These are phyloP conservation scores for Xylariales sp. DNA, from an alignment of 2,329 filamentous ascomycete genomes.

Conservation along the genomic window DNA sequence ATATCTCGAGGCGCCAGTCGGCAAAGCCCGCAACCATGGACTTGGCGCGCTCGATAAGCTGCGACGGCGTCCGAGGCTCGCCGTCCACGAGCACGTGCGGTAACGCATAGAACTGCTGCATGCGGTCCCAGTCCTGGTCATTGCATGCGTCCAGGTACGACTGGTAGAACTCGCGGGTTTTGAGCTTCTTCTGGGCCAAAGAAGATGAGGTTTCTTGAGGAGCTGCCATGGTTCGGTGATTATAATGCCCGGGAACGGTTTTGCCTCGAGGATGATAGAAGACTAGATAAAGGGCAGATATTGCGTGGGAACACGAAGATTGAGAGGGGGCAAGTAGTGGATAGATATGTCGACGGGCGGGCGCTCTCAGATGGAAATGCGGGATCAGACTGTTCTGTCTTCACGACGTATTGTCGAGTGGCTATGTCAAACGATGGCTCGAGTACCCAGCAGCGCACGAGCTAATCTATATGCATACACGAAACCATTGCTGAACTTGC, in stretches of 20 bases:
- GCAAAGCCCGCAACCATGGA: constrained; percentile 10
- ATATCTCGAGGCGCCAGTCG: constrained; percentile 16
- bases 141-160: constrained; percentile 19
- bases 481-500: neutral
- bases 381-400: too few relatives aligned
- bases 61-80: constrained; percentile 12
- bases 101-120: constrained; percentile 21
- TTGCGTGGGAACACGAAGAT: neutral
- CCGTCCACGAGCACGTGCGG: constrained; percentile 14
- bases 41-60: constrained; percentile 8
- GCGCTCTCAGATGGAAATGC: too few relatives aligned
- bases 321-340: neutral
- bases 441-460: neutral
- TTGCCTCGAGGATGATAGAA: neutral
- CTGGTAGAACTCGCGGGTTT: constrained; percentile 19
- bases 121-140: constrained; percentile 11
- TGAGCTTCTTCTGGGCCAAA: constrained; percentile 9
- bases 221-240: neutral
- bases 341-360: too few relatives aligned
- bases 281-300: neutral
- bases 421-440: neutral
- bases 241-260: neutral
- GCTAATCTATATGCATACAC: neutral
- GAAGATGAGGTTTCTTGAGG: neutral
- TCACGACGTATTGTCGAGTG: too few relatives aligned